Conservation (phyloP, 1,284 basidiomycete species). For the Rhodotorula sp. region DNA sequence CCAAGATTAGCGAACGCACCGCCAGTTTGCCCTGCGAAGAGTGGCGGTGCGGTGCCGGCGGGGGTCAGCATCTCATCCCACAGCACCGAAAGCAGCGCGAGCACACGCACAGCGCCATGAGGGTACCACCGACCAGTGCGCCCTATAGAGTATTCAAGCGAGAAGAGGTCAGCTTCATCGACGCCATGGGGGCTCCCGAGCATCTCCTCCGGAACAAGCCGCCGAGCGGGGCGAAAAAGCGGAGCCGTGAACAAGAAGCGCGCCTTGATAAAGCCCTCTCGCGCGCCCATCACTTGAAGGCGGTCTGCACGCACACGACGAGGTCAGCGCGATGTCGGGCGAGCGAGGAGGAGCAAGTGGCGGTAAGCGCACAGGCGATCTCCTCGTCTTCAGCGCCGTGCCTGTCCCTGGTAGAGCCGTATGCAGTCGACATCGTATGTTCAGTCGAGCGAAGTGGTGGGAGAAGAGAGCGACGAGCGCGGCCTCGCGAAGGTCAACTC, state of each 20-base stretch:
- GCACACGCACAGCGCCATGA: constrained; percentile 19
- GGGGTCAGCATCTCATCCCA: background rate
- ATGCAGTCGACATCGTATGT: background rate
- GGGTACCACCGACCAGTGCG: constrained; percentile 14
- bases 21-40: constrained; percentile 24
- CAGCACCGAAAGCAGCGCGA: no score
- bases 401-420: constrained; percentile 2
- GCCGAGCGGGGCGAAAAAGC: background rate
- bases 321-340: background rate
- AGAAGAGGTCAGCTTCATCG: background rate
- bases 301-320: constrained; percentile 8
- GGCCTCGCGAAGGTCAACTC: background rate
- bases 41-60: background rate
- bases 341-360: background rate
- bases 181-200: background rate
- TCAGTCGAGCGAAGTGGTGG: background rate
- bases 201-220: background rate
- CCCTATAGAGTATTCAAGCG: background rate
- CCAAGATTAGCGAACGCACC: background rate
- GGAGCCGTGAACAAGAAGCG: background rate
- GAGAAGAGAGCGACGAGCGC: background rate
- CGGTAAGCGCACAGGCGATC: constrained; percentile 21
- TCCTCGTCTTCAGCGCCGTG: constrained; percentile 33
- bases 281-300: constrained; percentile 33
- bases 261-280: constrained; percentile 35